Percentiles rank a stretch among this genome's conserved stretches.
These are phyloP conservation scores for Solanum arcanum DNA, from an alignment of 257 asterid genomes.

Conservation along the genomic window DNA sequence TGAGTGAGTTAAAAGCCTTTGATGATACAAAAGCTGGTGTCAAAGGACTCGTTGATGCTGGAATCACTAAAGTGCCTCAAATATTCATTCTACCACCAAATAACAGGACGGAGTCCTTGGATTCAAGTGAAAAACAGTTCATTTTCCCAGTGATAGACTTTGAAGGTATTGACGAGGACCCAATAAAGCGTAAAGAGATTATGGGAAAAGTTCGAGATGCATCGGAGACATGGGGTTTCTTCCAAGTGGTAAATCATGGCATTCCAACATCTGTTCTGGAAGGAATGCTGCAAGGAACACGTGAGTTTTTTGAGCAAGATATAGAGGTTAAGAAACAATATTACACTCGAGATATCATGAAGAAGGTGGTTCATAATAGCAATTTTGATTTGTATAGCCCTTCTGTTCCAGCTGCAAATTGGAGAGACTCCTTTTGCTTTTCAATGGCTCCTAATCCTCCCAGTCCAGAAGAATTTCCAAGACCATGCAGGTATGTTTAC, in stretches of 20 bases:
- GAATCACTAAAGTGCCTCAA: not conserved
- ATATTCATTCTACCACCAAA: not conserved
- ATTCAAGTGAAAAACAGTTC: not conserved
- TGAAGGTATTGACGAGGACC: not conserved
- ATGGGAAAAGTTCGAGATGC: slow-evolving; percentile 30
- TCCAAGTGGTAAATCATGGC: slow-evolving; percentile 45
- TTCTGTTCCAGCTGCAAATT: slow-evolving; percentile 26
- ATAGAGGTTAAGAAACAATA: slow-evolving; percentile 31
- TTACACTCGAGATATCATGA: slow-evolving; percentile 28
- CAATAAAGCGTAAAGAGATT: not conserved
- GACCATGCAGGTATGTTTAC: slow-evolving; percentile 30
- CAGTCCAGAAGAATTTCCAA: slow-evolving; percentile 35
- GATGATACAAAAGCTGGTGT: not conserved
- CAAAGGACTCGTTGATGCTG: not conserved
- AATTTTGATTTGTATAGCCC: slow-evolving; percentile 36
- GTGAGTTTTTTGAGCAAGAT: slow-evolving; percentile 52
- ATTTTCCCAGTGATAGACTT: slow-evolving; percentile 30
- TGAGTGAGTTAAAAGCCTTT: not conserved
- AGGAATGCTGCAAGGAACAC: slow-evolving; percentile 31
- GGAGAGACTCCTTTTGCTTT: slow-evolving; percentile 30
- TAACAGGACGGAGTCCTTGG: not conserved
- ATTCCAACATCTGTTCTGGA: slow-evolving; percentile 8
- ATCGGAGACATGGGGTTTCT: slow-evolving; percentile 38
- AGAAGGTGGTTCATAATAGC: slow-evolving; percentile 23
- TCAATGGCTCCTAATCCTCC: slow-evolving; percentile 32